Percentiles rank a stretch among this genome's conserved stretches.
These are phyloP conservation scores for Salvia sclarea DNA, from an alignment of 305 asterid genomes.

Conservation along the genomic window DNA sequence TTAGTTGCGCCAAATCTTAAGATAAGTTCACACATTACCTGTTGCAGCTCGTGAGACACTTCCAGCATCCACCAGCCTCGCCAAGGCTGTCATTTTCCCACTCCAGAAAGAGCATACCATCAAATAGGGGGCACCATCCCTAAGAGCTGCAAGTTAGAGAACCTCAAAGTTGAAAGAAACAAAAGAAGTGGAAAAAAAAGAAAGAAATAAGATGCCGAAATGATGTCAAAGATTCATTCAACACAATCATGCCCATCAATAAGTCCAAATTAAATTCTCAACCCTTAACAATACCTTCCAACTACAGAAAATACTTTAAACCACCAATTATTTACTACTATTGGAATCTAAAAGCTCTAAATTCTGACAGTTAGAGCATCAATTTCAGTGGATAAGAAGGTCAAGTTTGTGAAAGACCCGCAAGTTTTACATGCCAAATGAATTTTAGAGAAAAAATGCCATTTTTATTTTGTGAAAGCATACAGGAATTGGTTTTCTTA, in stretches of 20 bases:
- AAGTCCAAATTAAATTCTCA: background rate
- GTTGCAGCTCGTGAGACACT: slow-evolving; percentile 47
- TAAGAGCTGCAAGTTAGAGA: slow-evolving; percentile 38
- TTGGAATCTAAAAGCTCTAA: background rate
- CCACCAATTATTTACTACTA: background rate
- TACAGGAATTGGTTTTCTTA: no score
- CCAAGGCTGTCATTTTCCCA: slow-evolving; percentile 79
- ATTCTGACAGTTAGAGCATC: background rate
- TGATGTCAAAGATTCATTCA: background rate
- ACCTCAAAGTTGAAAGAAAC: background rate
- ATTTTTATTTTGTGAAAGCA: background rate
- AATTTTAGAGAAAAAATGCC: background rate
- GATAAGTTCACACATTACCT: slow-evolving; percentile 47
- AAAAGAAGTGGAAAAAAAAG: background rate
- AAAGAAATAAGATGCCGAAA: slow-evolving; percentile 1
- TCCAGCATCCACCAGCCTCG: slow-evolving; percentile 61
- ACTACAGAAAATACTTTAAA: background rate
- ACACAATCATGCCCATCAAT: slow-evolving; percentile 4
- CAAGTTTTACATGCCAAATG: slow-evolving; percentile 6
- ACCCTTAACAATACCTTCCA: background rate
- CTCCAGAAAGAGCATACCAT: slow-evolving; percentile 78
- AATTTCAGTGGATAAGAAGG: slow-evolving; percentile 1
- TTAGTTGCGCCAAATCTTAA: slow-evolving; percentile 19
- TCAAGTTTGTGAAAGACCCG: slow-evolving; percentile 7
- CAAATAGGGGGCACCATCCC: slow-evolving; percentile 40